Evolutionary conservation across 2,329 filamentous ascomycete species (phyloP).

Genomic region (Xylaria sp.): DNA sequence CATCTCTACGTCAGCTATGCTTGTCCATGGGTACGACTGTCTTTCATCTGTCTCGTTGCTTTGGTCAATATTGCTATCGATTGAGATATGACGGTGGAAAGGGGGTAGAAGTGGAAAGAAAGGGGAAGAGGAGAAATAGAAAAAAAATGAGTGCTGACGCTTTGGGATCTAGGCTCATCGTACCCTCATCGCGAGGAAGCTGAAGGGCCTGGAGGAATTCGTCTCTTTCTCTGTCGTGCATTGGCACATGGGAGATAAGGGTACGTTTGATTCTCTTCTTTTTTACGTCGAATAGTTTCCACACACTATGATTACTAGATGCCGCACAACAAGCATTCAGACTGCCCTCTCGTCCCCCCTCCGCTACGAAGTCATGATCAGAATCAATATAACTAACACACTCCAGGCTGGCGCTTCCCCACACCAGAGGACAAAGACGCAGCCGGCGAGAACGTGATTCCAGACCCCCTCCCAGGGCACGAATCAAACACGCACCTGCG

Average conservation of each 20-base stretch:
- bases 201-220: constrained; percentile 92
- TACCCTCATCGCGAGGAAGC: constrained; percentile 83
- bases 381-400: constrained; percentile 27
- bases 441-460: constrained; percentile 70
- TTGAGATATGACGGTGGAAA: not conserved
- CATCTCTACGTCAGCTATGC: constrained; percentile 96
- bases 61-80: not conserved
- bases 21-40: constrained; percentile 77
- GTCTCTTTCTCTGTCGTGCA: constrained; percentile 85
- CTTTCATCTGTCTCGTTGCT: not conserved
- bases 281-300: not conserved
- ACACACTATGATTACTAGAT: too few relatives aligned
- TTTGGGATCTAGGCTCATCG: constrained; percentile 71
- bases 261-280: constrained; percentile 43
- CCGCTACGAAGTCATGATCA: too few relatives aligned
- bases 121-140: not conserved
- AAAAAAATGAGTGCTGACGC: constrained; percentile 4
- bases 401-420: constrained; percentile 82
- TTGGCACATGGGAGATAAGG: constrained; percentile 80
- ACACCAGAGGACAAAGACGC: constrained; percentile 67
- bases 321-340: too few relatives aligned
- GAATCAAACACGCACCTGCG: constrained; percentile 75
- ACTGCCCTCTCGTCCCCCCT: too few relatives aligned
- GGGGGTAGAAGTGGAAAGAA: not conserved
- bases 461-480: constrained; percentile 75